Percentiles rank a stretch among this genome's conserved stretches.
phyloP scores from a whole-genome alignment of 345 rosid species.

The Erucastrum elatum region DNA sequence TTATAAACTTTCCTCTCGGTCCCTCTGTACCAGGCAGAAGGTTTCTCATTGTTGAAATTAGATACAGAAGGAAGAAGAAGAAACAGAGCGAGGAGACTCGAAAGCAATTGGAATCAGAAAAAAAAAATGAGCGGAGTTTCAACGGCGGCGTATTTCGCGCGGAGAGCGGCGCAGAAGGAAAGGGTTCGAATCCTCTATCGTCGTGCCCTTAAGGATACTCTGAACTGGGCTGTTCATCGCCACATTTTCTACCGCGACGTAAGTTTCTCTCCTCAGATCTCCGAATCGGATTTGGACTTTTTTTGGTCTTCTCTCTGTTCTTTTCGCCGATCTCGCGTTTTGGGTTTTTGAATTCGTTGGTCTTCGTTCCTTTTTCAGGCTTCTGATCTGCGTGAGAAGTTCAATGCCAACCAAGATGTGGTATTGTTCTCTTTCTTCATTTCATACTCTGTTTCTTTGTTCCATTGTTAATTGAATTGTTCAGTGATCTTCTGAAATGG shows the following conservation, averaged over 20 bases:
- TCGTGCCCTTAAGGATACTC: constrained; percentile 90
- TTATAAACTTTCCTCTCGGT: too few relatives aligned
- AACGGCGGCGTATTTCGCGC: too few relatives aligned
- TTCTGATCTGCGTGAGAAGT: constrained; percentile 70
- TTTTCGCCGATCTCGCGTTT: not conserved
- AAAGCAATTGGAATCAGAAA: too few relatives aligned
- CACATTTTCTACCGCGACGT: constrained; percentile 89
- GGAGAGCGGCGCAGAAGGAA: constrained; percentile 44
- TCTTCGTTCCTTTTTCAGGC: constrained; percentile 52
- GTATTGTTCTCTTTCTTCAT: constrained; percentile 46
- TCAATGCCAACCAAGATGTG: constrained; percentile 82
- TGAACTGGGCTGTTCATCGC: constrained; percentile 98
- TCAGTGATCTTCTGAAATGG: not conserved
- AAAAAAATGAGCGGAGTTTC: too few relatives aligned
- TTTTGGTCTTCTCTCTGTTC: not conserved
- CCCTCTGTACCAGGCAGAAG: too few relatives aligned
- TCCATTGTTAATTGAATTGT: not conserved
- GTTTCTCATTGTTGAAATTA: too few relatives aligned
- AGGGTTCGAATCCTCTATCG: constrained; percentile 90
- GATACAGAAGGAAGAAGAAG: too few relatives aligned
- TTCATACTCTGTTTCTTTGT: not conserved
- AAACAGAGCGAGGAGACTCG: too few relatives aligned
- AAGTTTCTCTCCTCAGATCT: constrained; percentile 30
- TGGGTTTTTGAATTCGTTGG: not conserved
- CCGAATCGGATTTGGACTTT: not conserved